Evolutionary conservation across 2,329 filamentous ascomycete genomes (phyloP).

Genomic region (Aureobasidium sp.): DNA sequence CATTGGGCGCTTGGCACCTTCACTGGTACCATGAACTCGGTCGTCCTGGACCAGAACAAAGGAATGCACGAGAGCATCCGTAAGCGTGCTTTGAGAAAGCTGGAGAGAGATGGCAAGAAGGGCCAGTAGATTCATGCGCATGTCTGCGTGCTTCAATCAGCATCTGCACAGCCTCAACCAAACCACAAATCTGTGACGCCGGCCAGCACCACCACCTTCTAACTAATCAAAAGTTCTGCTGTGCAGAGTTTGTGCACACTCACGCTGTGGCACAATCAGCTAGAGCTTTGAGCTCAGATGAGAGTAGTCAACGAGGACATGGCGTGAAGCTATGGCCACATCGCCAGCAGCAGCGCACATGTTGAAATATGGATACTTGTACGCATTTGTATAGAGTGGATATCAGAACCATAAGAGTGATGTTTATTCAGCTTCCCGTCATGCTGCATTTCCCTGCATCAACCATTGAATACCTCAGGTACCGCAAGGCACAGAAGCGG

Average conservation of each 20-base stretch:
- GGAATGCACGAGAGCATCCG: conserved; percentile 78
- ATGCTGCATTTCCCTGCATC: background rate
- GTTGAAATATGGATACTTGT: background rate
- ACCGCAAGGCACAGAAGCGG: background rate
- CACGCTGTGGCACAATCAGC: background rate
- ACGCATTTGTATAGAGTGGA: too few species aligned
- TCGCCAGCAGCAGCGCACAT: background rate
- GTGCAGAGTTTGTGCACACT: background rate
- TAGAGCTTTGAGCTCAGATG: background rate
- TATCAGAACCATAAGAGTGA: background rate
- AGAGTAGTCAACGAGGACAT: background rate
- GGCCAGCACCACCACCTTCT: background rate
- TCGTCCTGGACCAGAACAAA: conserved; percentile 56
- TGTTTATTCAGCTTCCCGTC: background rate
- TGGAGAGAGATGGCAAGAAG: conserved; percentile 74
- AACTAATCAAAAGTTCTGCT: background rate
- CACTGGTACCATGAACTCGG: conserved; percentile 50
- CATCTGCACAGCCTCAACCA: background rate
- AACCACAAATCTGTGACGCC: background rate
- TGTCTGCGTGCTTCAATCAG: background rate
- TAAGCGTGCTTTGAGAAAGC: conserved; percentile 74
- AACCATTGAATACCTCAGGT: background rate
- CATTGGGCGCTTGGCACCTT: conserved; percentile 67
- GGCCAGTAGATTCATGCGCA: conserved; percentile 18
- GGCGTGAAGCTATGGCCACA: background rate